Conservation (phyloP, 306 rosid genomes). For the Amphicarpaea edgeworthii region DNA sequence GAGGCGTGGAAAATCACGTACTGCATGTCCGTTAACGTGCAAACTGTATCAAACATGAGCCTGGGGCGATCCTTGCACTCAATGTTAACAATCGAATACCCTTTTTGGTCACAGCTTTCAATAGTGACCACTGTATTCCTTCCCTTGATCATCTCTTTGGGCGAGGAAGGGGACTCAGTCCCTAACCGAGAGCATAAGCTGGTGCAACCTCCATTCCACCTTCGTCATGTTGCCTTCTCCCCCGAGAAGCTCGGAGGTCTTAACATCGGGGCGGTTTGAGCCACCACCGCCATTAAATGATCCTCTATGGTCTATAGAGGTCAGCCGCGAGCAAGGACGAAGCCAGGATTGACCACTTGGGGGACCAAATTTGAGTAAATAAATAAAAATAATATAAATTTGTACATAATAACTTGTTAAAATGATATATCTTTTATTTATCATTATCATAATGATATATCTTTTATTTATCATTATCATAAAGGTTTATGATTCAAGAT, state of each 20-base stretch:
- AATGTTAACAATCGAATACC: conserved; percentile 65
- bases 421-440: too few relatives aligned
- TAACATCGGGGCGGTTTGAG: conserved; percentile 46
- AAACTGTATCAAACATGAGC: conserved; percentile 82
- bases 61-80: conserved; percentile 70
- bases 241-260: conserved; percentile 51
- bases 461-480: too few relatives aligned
- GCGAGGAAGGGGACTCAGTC: conserved; percentile 54
- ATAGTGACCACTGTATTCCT: conserved; percentile 54
- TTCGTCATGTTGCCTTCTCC: conserved; percentile 56
- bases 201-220: conserved; percentile 78
- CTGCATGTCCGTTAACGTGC: conserved; percentile 79
- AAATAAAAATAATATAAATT: too few relatives aligned
- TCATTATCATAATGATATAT: too few relatives aligned
- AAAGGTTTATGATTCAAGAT: too few relatives aligned
- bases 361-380: too few relatives aligned
- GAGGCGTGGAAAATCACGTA: conserved; percentile 78
- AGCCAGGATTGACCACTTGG: too few relatives aligned
- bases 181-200: conserved; percentile 62
- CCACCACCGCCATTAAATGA: conserved; percentile 1
- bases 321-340: too few relatives aligned
- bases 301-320: too few relatives aligned
- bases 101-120: conserved; percentile 69
- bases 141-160: conserved; percentile 42
- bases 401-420: too few relatives aligned